These are phyloP conservation scores for Trifolium dubium DNA, from an alignment of 306 rosid genomes.

Conservation along the genomic window DNA sequence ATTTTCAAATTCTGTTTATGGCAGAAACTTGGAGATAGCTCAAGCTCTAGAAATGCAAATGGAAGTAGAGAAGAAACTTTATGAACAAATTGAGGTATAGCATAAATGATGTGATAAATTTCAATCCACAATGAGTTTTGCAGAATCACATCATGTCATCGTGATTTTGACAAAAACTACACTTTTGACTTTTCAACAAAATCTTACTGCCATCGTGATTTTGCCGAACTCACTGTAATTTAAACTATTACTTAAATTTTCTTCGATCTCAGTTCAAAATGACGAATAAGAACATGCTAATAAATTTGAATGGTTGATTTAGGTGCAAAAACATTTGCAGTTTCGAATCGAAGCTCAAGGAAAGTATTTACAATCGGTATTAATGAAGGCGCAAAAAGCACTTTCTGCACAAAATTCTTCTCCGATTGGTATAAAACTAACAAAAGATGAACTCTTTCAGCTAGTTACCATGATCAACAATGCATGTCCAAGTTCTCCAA, in stretches of 20 bases:
- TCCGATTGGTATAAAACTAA: constrained; percentile 62
- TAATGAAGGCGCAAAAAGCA: constrained; percentile 82
- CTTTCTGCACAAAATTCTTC: constrained; percentile 71
- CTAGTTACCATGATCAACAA: constrained; percentile 70
- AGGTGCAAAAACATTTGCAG: constrained; percentile 94
- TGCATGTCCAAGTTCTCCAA: constrained; percentile 67
- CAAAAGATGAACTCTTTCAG: constrained; percentile 83
- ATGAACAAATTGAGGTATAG: constrained; percentile 92
- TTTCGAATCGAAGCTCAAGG: constrained; percentile 95
- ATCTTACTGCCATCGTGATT: background rate
- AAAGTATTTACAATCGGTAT: constrained; percentile 82
- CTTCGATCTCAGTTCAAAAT: too few species aligned
- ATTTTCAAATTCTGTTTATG: constrained; percentile 44
- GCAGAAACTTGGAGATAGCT: constrained; percentile 70
- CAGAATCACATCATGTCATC: background rate
- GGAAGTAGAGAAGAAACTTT: constrained; percentile 77
- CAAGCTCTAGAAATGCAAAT: constrained; percentile 86
- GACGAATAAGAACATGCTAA: constrained; percentile 6
- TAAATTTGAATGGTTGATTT: constrained; percentile 33
- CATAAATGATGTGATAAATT: constrained; percentile 13
- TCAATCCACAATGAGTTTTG: background rate
- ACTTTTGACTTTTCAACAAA: background rate
- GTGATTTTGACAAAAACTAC: background rate
- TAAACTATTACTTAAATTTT: background rate
- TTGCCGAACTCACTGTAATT: background rate